Conservation (phyloP, 805 yeast species). For the Wickerhamomyces silvicola region DNA sequence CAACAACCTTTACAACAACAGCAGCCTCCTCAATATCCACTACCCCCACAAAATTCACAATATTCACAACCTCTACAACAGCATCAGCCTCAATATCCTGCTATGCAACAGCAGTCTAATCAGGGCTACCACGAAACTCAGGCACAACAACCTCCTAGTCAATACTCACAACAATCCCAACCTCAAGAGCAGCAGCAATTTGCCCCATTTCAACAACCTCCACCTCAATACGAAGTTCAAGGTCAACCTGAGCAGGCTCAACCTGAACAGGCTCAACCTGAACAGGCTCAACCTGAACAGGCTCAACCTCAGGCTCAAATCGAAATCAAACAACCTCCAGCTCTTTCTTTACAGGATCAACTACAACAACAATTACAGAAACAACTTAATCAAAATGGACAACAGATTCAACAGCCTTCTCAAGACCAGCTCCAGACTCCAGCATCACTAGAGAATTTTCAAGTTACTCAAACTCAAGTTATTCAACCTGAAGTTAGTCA, state of each 20-base stretch:
- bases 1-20: slow-evolving; percentile 10
- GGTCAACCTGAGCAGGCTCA: too few relatives aligned
- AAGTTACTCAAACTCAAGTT: background rate
- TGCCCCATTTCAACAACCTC: slow-evolving; percentile 10
- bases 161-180: too few relatives aligned
- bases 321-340: background rate
- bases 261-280: slow-evolving; percentile 9
- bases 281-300: too few relatives aligned
- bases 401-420: background rate
- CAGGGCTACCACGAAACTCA: too few relatives aligned
- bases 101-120: background rate
- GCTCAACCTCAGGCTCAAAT: slow-evolving; percentile 2
- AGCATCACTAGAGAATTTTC: background rate
- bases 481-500: too few relatives aligned
- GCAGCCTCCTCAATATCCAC: slow-evolving; percentile 6
- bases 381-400: background rate
- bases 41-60: slow-evolving; percentile 1
- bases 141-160: too few relatives aligned
- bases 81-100: slow-evolving; percentile 1
- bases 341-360: background rate
- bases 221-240: background rate
- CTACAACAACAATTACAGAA: too few relatives aligned
- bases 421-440: background rate
- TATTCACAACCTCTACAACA: slow-evolving; percentile 9
- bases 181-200: slow-evolving; percentile 1